Conservation (phyloP, 441 rosid genomes). For the Metrosideros polymorpha region DNA sequence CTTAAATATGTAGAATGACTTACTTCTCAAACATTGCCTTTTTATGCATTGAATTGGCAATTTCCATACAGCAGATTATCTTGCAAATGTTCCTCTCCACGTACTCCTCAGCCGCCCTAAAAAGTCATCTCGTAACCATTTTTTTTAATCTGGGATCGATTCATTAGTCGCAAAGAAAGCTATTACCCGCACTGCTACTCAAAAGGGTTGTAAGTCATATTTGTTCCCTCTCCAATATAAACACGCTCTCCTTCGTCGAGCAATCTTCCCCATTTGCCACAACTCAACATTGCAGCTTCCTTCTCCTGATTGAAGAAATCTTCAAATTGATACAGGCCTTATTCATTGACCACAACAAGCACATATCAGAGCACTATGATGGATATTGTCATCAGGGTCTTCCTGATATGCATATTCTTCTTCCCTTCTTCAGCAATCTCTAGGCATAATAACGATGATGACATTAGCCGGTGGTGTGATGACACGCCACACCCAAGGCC, state of each 20-base stretch:
- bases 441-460: not conserved
- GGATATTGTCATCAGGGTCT: not conserved
- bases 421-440: not conserved
- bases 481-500: constrained; percentile 1
- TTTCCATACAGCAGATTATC: not conserved
- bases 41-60: not conserved
- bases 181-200: not conserved
- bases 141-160: not conserved
- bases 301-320: not conserved
- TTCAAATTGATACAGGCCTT: not conserved
- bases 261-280: not conserved
- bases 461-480: not conserved
- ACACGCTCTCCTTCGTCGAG: not conserved
- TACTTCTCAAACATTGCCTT: not conserved
- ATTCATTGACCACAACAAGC: not conserved
- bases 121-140: not conserved
- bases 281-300: not conserved
- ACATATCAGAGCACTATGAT: not conserved
- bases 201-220: not conserved
- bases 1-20: not conserved
- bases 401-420: not conserved
- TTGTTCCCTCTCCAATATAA: not conserved
- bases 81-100: not conserved
- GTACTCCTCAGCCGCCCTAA: not conserved
- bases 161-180: not conserved